Evolutionary conservation across 2,329 filamentous ascomycete genomes (phyloP).

Genomic region (Pleurostoma richardsiae): DNA sequence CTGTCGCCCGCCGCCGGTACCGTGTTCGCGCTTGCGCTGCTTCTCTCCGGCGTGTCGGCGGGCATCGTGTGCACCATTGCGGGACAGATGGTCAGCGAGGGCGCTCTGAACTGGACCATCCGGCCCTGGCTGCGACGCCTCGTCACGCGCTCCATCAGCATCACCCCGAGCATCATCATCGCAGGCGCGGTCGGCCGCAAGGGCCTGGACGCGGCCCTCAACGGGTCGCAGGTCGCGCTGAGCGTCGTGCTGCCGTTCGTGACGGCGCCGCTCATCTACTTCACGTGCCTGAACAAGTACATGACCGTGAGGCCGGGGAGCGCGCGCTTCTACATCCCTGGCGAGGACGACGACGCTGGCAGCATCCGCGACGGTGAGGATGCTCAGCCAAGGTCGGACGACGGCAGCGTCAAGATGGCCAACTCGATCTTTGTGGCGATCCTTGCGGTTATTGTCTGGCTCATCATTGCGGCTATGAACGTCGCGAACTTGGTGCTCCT

Average conservation of each 20-base stretch:
- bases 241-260: constrained; percentile 78
- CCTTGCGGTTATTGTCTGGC: constrained; percentile 42
- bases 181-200: constrained; percentile 70
- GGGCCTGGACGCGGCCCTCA: constrained; percentile 67
- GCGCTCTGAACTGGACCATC: constrained; percentile 70
- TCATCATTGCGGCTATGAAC: constrained; percentile 64
- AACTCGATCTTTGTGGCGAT: constrained; percentile 62
- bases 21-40: constrained; percentile 76
- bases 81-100: constrained; percentile 84
- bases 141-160: constrained; percentile 73
- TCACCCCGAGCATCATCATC: constrained; percentile 78
- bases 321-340: constrained; percentile 23
- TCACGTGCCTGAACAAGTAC: constrained; percentile 72
- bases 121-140: constrained; percentile 75
- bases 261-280: constrained; percentile 78
- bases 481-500: constrained; percentile 58
- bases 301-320: constrained; percentile 63
- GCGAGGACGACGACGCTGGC: constrained; percentile 10
- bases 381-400: background rate
- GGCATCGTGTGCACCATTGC: constrained; percentile 87
- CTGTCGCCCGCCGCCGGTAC: constrained; percentile 74
- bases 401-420: constrained; percentile 49
- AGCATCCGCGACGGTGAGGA: background rate
- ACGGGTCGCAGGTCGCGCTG: constrained; percentile 72
- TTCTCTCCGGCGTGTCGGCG: constrained; percentile 75